These are phyloP conservation scores for Saccharomycopsis selenospora DNA, from an alignment of 805 yeast genomes.

Conservation along the genomic window DNA sequence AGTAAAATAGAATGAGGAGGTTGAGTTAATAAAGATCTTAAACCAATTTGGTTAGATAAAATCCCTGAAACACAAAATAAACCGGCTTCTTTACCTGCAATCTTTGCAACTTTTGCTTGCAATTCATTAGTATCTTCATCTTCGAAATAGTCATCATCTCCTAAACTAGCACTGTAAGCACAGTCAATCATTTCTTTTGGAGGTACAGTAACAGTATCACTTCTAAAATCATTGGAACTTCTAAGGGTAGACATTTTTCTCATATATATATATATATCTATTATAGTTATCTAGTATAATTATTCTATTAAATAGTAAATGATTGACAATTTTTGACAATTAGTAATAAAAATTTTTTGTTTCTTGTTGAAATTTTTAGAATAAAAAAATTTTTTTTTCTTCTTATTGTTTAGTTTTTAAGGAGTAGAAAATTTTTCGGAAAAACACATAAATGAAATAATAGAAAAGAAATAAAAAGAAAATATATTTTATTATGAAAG, in stretches of 20 bases:
- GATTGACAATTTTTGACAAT: too few species aligned
- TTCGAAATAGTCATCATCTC: slow-evolving; percentile 87
- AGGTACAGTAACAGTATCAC: slow-evolving; percentile 91
- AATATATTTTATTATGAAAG: too few species aligned
- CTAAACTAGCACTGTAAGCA: slow-evolving; percentile 50
- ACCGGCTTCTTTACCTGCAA: slow-evolving; percentile 78
- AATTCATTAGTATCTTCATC: slow-evolving; percentile 62
- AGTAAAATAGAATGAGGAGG: slow-evolving; percentile 85
- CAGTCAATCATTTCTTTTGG: slow-evolving; percentile 64
- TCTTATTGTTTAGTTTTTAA: too few species aligned
- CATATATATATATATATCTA: too few species aligned
- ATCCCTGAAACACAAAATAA: slow-evolving; percentile 86
- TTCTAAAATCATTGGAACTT: slow-evolving; percentile 45
- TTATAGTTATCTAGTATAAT: too few species aligned
- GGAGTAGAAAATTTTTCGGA: too few species aligned
- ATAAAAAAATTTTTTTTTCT: too few species aligned
- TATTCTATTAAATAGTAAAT: too few species aligned
- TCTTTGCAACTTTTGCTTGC: slow-evolving; percentile 53
- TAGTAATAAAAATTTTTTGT: too few species aligned
- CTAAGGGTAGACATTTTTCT: neutral
- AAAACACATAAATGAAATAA: too few species aligned
- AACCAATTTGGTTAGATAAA: slow-evolving; percentile 78
- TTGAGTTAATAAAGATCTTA: slow-evolving; percentile 65
- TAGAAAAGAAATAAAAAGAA: too few species aligned
- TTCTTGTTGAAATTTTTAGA: too few species aligned